These are phyloP conservation scores for Verticillium klebahnii DNA, from an alignment of 2,329 filamentous ascomycete genomes.

Conservation along the genomic window DNA sequence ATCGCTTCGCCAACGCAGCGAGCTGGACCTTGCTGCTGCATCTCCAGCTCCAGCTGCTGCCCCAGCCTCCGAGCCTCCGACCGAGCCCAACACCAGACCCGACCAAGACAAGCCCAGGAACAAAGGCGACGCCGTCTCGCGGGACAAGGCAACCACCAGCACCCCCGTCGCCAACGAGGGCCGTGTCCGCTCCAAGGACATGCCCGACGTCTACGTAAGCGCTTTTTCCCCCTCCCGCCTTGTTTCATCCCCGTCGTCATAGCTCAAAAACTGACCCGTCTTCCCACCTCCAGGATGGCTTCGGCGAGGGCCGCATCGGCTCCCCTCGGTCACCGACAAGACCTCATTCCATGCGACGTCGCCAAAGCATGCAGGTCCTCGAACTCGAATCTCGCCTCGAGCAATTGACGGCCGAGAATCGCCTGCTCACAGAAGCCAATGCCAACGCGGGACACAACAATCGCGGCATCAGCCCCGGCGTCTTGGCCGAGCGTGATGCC, in stretches of 20 bases:
- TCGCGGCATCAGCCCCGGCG: slow-evolving; percentile 51
- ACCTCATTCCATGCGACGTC: slow-evolving; percentile 91
- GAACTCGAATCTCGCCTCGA: slow-evolving; percentile 86
- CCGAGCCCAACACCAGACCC: slow-evolving; percentile 4
- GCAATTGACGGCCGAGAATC: slow-evolving; percentile 80
- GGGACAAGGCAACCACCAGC: slow-evolving; percentile 18
- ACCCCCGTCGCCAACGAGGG: slow-evolving; percentile 82
- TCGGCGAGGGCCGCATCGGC: slow-evolving; percentile 79
- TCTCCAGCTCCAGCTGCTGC: neutral
- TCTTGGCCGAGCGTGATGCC: slow-evolving; percentile 75
- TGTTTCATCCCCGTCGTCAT: neutral
- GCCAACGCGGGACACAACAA: slow-evolving; percentile 42
- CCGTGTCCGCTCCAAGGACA: slow-evolving; percentile 77
- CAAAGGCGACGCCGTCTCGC: slow-evolving; percentile 6
- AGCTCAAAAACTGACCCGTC: slow-evolving; percentile 6
- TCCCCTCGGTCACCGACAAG: slow-evolving; percentile 90
- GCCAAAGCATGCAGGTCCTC: slow-evolving; percentile 95
- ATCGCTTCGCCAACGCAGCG: slow-evolving; percentile 55
- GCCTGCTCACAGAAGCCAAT: slow-evolving; percentile 50
- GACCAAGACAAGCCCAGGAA: neutral
- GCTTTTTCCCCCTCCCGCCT: slow-evolving; percentile 7
- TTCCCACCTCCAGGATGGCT: slow-evolving; percentile 69
- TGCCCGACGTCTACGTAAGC: slow-evolving; percentile 92
- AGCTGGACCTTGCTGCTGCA: slow-evolving; percentile 14
- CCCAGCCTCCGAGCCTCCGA: neutral